These are phyloP conservation scores for Eleusine indica DNA, from an alignment of 176 grass and related monocot species.

Conservation along the genomic window DNA sequence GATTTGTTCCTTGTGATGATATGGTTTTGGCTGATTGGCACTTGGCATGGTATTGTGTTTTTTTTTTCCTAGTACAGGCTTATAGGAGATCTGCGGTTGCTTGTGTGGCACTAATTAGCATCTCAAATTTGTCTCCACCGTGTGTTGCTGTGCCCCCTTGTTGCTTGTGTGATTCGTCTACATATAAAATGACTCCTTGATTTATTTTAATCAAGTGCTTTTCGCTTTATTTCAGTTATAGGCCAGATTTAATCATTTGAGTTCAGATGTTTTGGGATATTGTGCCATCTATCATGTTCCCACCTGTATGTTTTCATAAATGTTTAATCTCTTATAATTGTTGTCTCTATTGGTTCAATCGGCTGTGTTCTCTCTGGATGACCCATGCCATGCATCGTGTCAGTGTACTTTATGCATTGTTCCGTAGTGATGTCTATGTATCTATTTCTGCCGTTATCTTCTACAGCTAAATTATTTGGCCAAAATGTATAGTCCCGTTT, in stretches of 20 bases:
- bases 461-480: constrained; percentile 10
- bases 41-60: not conserved
- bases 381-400: not conserved
- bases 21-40: not conserved
- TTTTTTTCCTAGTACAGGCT: not conserved
- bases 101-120: constrained; percentile 4
- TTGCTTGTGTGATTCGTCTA: not conserved
- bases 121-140: not conserved
- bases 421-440: not conserved
- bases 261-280: not conserved
- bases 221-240: too few relatives aligned
- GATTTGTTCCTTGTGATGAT: not conserved
- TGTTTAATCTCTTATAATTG: constrained; percentile 2
- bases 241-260: not conserved
- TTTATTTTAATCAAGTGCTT: not conserved
- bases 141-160: not conserved
- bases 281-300: not conserved
- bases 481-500: not conserved
- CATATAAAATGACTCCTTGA: not conserved
- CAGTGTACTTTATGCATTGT: not conserved
- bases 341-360: not conserved
- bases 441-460: constrained; percentile 7
- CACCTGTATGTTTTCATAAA: not conserved
- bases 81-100: not conserved
- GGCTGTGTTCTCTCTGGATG: not conserved